phyloP scores from a whole-genome alignment of 148 eudicot genomes.

The Spergularia bocconei region DNA sequence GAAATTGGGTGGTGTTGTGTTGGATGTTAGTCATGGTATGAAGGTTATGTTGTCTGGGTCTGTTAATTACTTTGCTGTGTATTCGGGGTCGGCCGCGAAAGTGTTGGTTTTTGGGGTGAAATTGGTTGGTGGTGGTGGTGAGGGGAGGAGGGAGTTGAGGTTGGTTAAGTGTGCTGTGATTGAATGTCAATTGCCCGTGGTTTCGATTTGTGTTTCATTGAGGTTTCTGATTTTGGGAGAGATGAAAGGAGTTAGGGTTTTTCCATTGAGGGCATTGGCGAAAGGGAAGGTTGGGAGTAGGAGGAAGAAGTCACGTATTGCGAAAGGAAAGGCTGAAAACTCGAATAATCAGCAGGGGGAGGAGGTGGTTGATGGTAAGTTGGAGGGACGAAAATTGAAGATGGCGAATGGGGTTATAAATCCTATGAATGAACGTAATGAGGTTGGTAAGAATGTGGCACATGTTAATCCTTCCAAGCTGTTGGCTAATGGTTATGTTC shows the following conservation, averaged over 20 bases:
- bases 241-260: conserved; percentile 77
- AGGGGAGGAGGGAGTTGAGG: conserved; percentile 46
- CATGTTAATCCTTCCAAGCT: conserved; percentile 9
- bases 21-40: conserved; percentile 56
- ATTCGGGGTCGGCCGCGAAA: conserved; percentile 54
- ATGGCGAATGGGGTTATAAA: conserved; percentile 42
- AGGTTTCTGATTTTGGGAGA: conserved; percentile 75
- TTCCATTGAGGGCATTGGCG: conserved; percentile 54
- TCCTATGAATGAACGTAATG: conserved; percentile 28
- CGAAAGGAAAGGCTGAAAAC: conserved; percentile 28
- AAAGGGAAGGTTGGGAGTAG: conserved; percentile 50
- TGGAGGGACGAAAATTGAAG: conserved; percentile 26
- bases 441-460: conserved; percentile 24
- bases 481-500: conserved; percentile 33
- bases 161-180: conserved; percentile 81
- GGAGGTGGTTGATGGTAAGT: conserved; percentile 12
- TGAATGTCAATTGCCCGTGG: conserved; percentile 59
- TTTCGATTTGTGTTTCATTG: conserved; percentile 45
- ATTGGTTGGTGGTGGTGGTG: conserved; percentile 34
- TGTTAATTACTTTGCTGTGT: conserved; percentile 61
- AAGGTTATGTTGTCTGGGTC: conserved; percentile 53
- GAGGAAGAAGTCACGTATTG: conserved; percentile 24
- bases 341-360: conserved; percentile 16
- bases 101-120: conserved; percentile 66
- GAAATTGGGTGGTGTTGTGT: conserved; percentile 57